Conservation (phyloP, 768 basidiomycete genomes). For the Strobilomyces echinocephalus region DNA sequence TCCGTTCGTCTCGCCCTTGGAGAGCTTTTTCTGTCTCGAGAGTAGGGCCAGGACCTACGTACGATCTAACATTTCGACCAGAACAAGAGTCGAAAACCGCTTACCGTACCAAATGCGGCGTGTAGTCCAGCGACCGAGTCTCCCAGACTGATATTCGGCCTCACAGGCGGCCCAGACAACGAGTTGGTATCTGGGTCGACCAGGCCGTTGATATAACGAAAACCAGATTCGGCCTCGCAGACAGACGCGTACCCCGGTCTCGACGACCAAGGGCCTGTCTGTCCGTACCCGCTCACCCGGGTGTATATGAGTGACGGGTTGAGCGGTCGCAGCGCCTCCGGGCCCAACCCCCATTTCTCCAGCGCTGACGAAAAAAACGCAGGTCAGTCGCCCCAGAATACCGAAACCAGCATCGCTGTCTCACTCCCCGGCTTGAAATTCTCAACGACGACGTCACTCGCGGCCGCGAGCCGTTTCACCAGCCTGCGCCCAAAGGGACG, state of each 20-base stretch:
- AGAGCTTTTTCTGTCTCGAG: constrained; percentile 35
- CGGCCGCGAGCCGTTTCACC: constrained; percentile 54
- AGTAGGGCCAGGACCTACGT: constrained; percentile 57
- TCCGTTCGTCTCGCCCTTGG: constrained; percentile 32
- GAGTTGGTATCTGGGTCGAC: constrained; percentile 49
- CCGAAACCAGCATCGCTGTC: constrained; percentile 10
- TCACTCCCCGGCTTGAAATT: constrained; percentile 74
- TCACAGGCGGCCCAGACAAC: constrained; percentile 56
- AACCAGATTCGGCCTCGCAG: constrained; percentile 72
- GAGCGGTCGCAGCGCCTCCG: constrained; percentile 53
- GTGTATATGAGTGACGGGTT: constrained; percentile 90
- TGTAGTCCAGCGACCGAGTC: constrained; percentile 70
- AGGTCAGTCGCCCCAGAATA: neutral
- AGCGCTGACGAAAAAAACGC: constrained; percentile 41
- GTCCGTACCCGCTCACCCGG: constrained; percentile 74
- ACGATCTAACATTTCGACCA: neutral
- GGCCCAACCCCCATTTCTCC: constrained; percentile 66
- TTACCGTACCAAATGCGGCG: constrained; percentile 68
- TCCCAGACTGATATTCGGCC: constrained; percentile 69
- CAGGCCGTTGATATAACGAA: constrained; percentile 67
- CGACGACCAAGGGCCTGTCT: constrained; percentile 68
- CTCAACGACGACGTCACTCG: constrained; percentile 64
- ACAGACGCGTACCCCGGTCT: constrained; percentile 71
- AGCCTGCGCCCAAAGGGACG: constrained; percentile 36
- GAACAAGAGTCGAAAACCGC: constrained; percentile 6